Conservation (phyloP, 2,329 filamentous ascomycete genomes). For the Arthrinium phaeospermum region DNA sequence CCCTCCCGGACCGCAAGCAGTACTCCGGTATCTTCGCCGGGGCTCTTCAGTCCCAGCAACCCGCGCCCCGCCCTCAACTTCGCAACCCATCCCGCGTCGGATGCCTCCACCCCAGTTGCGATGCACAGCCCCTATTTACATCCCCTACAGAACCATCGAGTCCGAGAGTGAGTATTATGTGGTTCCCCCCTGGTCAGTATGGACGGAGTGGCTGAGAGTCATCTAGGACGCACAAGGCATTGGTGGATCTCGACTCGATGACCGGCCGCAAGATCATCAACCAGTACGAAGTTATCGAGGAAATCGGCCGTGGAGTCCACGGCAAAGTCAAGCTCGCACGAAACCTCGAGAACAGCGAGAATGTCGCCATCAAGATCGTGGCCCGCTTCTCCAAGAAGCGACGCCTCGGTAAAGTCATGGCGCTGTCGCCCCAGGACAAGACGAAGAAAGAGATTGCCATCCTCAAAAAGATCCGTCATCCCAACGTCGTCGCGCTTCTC, state of each 20-base stretch:
- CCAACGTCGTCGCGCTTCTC: conserved; percentile 93
- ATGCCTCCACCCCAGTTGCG: conserved; percentile 58
- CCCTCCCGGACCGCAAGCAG: conserved; percentile 57
- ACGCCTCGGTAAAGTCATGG: conserved; percentile 82
- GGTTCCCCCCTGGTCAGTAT: neutral
- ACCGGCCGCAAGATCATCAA: conserved; percentile 97
- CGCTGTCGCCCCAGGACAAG: conserved; percentile 72
- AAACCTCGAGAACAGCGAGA: conserved; percentile 75
- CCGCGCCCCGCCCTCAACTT: conserved; percentile 48
- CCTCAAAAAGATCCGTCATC: conserved; percentile 95
- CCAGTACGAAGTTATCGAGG: conserved; percentile 95
- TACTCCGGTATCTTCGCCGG: conserved; percentile 66
- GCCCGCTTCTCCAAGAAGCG: conserved; percentile 93
- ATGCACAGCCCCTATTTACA: conserved; percentile 69
- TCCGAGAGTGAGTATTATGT: conserved; percentile 70
- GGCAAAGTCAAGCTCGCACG: conserved; percentile 96
- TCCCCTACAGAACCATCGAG: conserved; percentile 73
- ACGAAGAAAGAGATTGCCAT: conserved; percentile 97
- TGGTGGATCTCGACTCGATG: conserved; percentile 85
- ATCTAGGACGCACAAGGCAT: conserved; percentile 81
- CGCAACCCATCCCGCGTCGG: conserved; percentile 52
- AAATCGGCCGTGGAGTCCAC: conserved; percentile 93
- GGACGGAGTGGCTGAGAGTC: conserved; percentile 13
- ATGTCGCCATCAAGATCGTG: conserved; percentile 98
- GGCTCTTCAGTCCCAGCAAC: conserved; percentile 62